A percentile compares a stretch with the other conserved stretches of the same genome.
These are phyloP conservation scores for Phytopythium boreale DNA, from an alignment of 352 stramenopile species.

Conservation along the genomic window DNA sequence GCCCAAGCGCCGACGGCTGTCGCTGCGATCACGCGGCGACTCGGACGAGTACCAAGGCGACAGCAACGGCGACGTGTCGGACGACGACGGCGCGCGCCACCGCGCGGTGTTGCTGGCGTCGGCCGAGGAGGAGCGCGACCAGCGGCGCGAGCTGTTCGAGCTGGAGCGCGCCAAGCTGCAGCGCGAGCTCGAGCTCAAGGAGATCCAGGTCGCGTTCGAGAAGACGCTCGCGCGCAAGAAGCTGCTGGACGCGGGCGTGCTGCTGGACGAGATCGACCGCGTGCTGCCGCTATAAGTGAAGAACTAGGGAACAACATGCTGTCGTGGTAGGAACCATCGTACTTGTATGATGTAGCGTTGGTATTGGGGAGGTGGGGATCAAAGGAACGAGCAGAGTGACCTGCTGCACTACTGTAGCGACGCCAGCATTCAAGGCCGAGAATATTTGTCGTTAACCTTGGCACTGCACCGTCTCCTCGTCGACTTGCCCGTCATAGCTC, in stretches of 20 bases:
- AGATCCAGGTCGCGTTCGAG: constrained; percentile 36
- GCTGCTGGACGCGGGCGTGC: constrained; percentile 37
- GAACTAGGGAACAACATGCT: too few relatives aligned
- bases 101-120: constrained; percentile 17
- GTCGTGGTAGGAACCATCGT: not conserved
- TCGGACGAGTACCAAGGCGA: constrained; percentile 5
- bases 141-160: constrained; percentile 38
- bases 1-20: constrained; percentile 12
- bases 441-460: not conserved
- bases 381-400: too few relatives aligned
- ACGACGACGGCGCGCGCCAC: not conserved
- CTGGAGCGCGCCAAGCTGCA: constrained; percentile 43
- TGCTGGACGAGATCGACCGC: constrained; percentile 33
- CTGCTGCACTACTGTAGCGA: too few relatives aligned
- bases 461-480: not conserved
- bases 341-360: not conserved
- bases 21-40: constrained; percentile 1
- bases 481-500: not conserved
- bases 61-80: not conserved
- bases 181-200: constrained; percentile 38
- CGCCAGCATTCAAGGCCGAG: not conserved
- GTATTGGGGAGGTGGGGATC: too few relatives aligned
- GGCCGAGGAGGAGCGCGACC: constrained; percentile 26
- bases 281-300: constrained; percentile 25
- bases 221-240: constrained; percentile 42